Conservation (phyloP, 352 stramenopile species). For the Blastocystis sp. region DNA sequence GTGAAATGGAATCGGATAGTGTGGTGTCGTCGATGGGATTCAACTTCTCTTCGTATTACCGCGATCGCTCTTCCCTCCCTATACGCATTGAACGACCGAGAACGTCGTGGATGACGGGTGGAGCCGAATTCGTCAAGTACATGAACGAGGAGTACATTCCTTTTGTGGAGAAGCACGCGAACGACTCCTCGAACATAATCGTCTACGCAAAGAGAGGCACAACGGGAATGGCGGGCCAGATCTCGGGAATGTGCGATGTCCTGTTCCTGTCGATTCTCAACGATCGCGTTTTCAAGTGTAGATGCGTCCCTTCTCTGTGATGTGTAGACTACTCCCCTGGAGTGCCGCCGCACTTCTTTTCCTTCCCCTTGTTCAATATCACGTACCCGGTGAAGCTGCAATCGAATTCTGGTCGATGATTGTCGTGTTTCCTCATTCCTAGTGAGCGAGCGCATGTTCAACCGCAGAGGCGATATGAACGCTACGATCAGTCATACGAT, state of each 20-base stretch:
- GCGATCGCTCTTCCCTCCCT: background rate
- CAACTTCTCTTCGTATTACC: slow-evolving; percentile 11
- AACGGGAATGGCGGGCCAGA: slow-evolving; percentile 62
- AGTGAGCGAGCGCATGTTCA: background rate
- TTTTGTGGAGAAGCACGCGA: background rate
- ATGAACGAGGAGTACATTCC: slow-evolving; percentile 51
- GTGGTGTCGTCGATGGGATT: slow-evolving; percentile 2
- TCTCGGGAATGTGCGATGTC: slow-evolving; percentile 28
- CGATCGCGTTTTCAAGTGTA: slow-evolving; percentile 53
- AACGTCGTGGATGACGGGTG: slow-evolving; percentile 18
- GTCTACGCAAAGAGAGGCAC: slow-evolving; percentile 59
- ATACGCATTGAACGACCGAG: background rate
- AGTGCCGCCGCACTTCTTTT: slow-evolving; percentile 37
- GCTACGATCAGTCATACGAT: background rate
- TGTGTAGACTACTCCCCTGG: slow-evolving; percentile 38
- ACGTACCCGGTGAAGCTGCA: slow-evolving; percentile 13
- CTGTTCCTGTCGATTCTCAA: slow-evolving; percentile 36
- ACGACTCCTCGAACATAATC: background rate
- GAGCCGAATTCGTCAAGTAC: background rate
- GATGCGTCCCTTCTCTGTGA: background rate
- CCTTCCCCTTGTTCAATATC: slow-evolving; percentile 55
- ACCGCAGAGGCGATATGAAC: background rate
- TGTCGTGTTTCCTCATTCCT: background rate
- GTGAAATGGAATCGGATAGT: background rate
- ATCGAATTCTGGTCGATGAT: background rate